A percentile compares a stretch with the other conserved stretches of the same genome.
Conservation (phyloP, 768 basidiomycete genomes). For the Dioszegia hungarica region DNA sequence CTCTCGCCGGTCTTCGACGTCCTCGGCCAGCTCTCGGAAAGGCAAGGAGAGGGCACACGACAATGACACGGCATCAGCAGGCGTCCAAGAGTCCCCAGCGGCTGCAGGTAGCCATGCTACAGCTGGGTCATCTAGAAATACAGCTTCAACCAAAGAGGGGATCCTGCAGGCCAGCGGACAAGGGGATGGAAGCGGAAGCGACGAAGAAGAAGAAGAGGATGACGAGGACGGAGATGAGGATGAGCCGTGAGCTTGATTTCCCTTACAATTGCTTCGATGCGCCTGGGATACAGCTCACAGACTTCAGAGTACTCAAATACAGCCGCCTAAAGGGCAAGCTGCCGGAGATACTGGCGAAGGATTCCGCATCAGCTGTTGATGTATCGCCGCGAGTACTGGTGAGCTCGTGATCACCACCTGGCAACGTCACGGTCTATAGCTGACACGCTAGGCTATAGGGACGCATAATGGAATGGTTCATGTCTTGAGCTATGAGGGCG, state of each 20-base stretch:
- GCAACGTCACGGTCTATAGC: neutral
- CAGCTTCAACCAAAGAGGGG: neutral
- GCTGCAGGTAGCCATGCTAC: neutral
- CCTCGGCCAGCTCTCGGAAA: slow-evolving; percentile 12
- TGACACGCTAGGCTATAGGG: slow-evolving; percentile 66
- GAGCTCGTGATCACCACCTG: slow-evolving; percentile 13
- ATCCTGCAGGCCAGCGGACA: too few relatives aligned
- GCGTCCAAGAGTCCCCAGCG: neutral
- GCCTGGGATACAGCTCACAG: neutral
- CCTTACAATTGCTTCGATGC: neutral
- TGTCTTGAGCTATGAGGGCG: slow-evolving; percentile 70
- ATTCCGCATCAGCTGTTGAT: slow-evolving; percentile 76
- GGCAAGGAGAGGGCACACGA: slow-evolving; percentile 15
- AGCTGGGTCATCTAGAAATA: neutral
- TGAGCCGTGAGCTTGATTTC: slow-evolving; percentile 62
- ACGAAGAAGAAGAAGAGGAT: slow-evolving; percentile 22
- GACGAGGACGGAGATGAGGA: slow-evolving; percentile 56
- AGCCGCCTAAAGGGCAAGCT: slow-evolving; percentile 69
- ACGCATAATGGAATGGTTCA: slow-evolving; percentile 92
- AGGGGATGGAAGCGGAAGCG: slow-evolving; percentile 20
- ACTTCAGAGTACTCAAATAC: slow-evolving; percentile 68
- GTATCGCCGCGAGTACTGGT: slow-evolving; percentile 73
- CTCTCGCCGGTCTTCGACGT: slow-evolving; percentile 2
- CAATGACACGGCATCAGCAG: neutral
- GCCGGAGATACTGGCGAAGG: slow-evolving; percentile 76